Evolutionary conservation across 176 grass and related monocot species (phyloP), one percentile per base, ranked within the genome.

Genomic region (Pontederia crassipes): DNA sequence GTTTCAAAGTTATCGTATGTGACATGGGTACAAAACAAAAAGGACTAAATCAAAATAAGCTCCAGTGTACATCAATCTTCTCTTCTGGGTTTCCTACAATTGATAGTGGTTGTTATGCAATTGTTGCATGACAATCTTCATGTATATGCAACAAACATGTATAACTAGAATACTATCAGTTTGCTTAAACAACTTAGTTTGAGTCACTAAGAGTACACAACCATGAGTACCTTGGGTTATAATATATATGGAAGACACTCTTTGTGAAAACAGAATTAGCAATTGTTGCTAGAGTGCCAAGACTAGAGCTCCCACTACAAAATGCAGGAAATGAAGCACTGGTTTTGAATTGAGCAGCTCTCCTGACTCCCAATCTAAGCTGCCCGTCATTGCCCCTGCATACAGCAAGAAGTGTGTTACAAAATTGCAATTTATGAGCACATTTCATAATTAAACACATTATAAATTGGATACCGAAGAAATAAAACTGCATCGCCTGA

Each of bases 401-500:
- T 7, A 65, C 17, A 28, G 6, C 3, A 9, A 50, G 11, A 65
- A 28, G 9, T 9, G 10, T 16, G 1, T 11, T 27, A 18, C 16
- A 40, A 40, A 40, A 0, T 40, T 40, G 32, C 32, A 4, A 4
- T 40, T 40, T 7, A 40, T 40, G 2, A 40, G 3, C 32, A 40
- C 32, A 40, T 2, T 40, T 40, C 32, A 40, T 40, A 40, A 40
- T 3, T 7, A 3, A 40, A 20, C 35, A 63, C 8, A 11, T 63
- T 45, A 7, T 12, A 40, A 63, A 60, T 47, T 70, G 61, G 52
- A 62, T 85, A 92, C 93, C 81, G 67, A 68, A 97, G 70, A 83
- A 97, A 92, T 55, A 97, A 67, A 9, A 97, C 93, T 17, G 87
- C 87, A 59, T 97, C 93, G 28, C 93, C 93, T 18, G 84, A 97